Percentiles rank a stretch among this genome's conserved stretches.
Evolutionary conservation across 768 basidiomycete genomes (phyloP).

Genomic region (Sutorius australiensis): DNA sequence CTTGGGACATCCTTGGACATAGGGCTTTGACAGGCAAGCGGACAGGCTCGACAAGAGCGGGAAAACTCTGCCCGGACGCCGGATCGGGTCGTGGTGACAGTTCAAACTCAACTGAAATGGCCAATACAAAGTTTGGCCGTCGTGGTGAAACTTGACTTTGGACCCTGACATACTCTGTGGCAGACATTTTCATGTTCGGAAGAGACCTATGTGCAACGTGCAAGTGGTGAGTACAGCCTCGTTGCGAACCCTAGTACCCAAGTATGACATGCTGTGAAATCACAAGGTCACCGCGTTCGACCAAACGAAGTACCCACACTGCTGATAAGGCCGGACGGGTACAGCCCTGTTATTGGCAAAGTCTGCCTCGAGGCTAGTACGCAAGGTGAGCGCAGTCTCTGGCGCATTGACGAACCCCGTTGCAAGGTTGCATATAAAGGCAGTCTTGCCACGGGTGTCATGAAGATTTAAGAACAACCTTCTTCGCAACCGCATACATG

Average conservation of each 20-base stretch:
- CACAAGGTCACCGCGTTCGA: slow-evolving; percentile 18
- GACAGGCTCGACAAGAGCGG: neutral
- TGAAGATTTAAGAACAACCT: neutral
- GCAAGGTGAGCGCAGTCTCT: slow-evolving; percentile 1
- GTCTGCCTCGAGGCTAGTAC: neutral
- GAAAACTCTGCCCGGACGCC: no score
- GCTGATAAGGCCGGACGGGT: neutral
- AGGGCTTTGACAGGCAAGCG: neutral
- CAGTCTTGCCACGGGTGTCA: neutral
- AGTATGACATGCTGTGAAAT: slow-evolving; percentile 3
- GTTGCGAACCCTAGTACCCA: slow-evolving; percentile 2
- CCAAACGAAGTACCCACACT: slow-evolving; percentile 4
- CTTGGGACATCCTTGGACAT: neutral
- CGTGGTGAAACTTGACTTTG: neutral
- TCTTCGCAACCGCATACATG: slow-evolving; percentile 3
- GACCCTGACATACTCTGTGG: neutral
- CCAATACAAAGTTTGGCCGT: neutral
- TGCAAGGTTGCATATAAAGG: slow-evolving; percentile 12
- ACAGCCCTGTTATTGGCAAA: slow-evolving; percentile 5
- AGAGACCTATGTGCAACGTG: slow-evolving; percentile 6
- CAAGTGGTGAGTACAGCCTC: slow-evolving; percentile 11
- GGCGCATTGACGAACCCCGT: neutral
- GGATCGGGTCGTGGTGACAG: neutral
- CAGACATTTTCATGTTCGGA: neutral
- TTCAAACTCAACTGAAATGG: neutral